Conservation (phyloP, 768 basidiomycete genomes). For the Mycena vulgaris region DNA sequence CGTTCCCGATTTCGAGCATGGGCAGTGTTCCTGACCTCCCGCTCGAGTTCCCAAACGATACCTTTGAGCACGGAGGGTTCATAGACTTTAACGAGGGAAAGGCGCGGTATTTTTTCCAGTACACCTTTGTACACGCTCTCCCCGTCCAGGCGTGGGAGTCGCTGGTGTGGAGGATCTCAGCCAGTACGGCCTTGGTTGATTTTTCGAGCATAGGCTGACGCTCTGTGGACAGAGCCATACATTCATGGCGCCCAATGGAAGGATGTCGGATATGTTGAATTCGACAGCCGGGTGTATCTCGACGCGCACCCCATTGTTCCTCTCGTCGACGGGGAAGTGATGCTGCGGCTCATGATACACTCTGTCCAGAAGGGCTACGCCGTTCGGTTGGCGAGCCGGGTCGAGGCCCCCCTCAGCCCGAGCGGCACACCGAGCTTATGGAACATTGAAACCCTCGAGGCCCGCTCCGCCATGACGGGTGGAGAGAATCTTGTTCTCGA, state of each 20-base stretch:
- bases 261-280: slow-evolving; percentile 16
- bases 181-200: not conserved
- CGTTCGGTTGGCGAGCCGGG: slow-evolving; percentile 18
- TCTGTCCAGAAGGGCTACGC: slow-evolving; percentile 2
- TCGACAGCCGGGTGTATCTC: slow-evolving; percentile 23
- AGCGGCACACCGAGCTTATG: slow-evolving; percentile 7
- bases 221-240: not conserved
- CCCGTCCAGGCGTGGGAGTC: slow-evolving; percentile 26
- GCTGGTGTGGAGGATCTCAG: slow-evolving; percentile 12
- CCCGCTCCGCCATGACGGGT: not conserved
- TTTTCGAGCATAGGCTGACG: not conserved
- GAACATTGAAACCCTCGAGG: slow-evolving; percentile 23
- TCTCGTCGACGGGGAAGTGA: slow-evolving; percentile 21
- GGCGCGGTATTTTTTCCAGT: slow-evolving; percentile 11
- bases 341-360: slow-evolving; percentile 15
- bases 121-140: slow-evolving; percentile 8
- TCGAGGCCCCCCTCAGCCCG: slow-evolving; percentile 18
- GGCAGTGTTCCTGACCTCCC: not conserved
- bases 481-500: slow-evolving; percentile 16
- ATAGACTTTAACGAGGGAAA: slow-evolving; percentile 15
- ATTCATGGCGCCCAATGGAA: not conserved
- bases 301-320: slow-evolving; percentile 5
- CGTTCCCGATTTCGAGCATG: not conserved
- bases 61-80: slow-evolving; percentile 15
- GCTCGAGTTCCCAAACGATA: slow-evolving; percentile 17